Base-by-base conservation (phyloP, 352 stramenopile genomes). In the Phytopythium sindhum region DNA sequence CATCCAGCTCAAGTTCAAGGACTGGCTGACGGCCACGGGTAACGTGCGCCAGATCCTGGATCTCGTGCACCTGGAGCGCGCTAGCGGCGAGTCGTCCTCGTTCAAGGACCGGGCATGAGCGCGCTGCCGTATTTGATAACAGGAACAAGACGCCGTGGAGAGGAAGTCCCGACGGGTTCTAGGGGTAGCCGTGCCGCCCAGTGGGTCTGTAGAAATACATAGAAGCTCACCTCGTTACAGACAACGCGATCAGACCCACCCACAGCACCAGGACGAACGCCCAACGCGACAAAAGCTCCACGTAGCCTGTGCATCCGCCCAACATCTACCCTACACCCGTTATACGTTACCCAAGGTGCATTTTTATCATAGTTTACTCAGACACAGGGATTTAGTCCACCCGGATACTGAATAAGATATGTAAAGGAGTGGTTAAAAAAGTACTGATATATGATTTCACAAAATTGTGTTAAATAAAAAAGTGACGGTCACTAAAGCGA, bases 1-100 rank as follows among this genome's bases (percentile, higher is more conserved):
- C 55, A 90, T 95, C 61, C 84, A 95, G 67, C 67, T 81, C 58
- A 82, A 80, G 33, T 94, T 93, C 65, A 92, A 91, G 69, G 88
- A 97, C 67, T 97, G 90, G 90, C 80, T 97, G 19, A 86, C 87
- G 19, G 69, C 84, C 11, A 93, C 88, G 21, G 90, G 87, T 62
- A 93, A 96, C 53, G 79, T 90, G 60, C 81, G 90, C 10, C 88
- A 97, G 73, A 89, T 97, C 28, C 76, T 96, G 29, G 90, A 97
- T 61, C 72, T 97, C 12, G 88, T 97, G 56, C 80, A 95, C 15
- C 80, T 95, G 26, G 86, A 95, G 66, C 77, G 74, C 29, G 65
- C 64, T 31, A 77, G 74, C 28, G 65, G 51, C 37, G 75, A 73
- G 33, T 5, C 39, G 57, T 69, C 61, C 47, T 69, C 68, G 50